A percentile compares a stretch with the other conserved stretches of the same genome.
These are phyloP conservation scores for Myochromella boudieri DNA, from an alignment of 768 basidiomycete species.

Conservation along the genomic window DNA sequence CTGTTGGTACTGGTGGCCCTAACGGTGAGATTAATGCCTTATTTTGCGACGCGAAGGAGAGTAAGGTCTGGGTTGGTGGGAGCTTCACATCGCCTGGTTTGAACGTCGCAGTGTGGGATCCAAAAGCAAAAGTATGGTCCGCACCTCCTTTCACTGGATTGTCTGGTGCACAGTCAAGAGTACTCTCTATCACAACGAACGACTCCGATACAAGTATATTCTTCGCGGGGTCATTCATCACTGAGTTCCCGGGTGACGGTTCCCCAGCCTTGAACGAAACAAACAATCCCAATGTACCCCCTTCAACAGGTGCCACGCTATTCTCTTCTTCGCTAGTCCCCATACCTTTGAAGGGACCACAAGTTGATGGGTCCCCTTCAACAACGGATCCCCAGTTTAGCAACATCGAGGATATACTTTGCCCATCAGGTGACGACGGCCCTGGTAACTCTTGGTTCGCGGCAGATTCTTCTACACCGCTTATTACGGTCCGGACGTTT, in stretches of 20 bases:
- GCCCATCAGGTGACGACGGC: constrained; percentile 81
- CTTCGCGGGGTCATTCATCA: constrained; percentile 87
- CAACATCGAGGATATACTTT: constrained; percentile 72
- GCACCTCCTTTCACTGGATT: constrained; percentile 82
- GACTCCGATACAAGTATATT: constrained; percentile 72
- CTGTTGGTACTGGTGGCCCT: constrained; percentile 68
- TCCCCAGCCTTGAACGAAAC: constrained; percentile 53
- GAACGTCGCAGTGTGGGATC: constrained; percentile 72
- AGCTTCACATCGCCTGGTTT: constrained; percentile 65
- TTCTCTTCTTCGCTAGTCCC: constrained; percentile 91
- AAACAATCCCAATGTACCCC: constrained; percentile 85
- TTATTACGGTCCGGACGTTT: constrained; percentile 78
- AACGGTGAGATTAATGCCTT: constrained; percentile 73
- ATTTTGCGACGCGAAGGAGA: constrained; percentile 69
- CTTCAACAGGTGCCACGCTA: constrained; percentile 77
- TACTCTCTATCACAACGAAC: constrained; percentile 76
- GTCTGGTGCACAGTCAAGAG: constrained; percentile 63
- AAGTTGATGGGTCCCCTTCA: constrained; percentile 58
- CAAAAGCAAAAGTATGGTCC: constrained; percentile 66
- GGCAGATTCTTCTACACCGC: constrained; percentile 63
- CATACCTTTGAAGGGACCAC: constrained; percentile 62
- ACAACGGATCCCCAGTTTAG: constrained; percentile 59
- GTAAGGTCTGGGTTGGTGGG: constrained; percentile 80
- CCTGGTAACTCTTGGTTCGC: constrained; percentile 86
- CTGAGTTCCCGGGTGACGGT: constrained; percentile 60